phyloP scores from a whole-genome alignment of 202 grass and related monocot species.

The Saccharum hybrid region DNA sequence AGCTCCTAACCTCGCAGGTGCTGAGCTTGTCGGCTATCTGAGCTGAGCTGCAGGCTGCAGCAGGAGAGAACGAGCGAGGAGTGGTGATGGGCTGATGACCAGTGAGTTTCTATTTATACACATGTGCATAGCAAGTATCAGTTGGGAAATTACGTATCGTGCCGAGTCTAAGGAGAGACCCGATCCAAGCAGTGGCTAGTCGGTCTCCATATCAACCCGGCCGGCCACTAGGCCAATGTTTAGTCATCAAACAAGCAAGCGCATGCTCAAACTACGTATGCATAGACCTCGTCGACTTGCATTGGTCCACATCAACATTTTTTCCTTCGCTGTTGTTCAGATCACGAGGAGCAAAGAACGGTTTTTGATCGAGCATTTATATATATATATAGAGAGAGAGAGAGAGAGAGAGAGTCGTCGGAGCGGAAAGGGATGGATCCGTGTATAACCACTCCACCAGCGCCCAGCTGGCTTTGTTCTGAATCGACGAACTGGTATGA shows the following conservation, averaged over 20 bases:
- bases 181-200: conserved; percentile 4
- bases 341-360: background rate
- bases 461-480: no score
- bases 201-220: background rate
- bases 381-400: no score
- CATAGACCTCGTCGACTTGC: conserved; percentile 11
- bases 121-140: background rate
- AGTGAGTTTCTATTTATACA: conserved; percentile 24
- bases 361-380: background rate
- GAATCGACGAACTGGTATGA: no score
- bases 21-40: background rate
- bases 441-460: no score
- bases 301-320: background rate
- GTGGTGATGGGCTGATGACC: background rate
- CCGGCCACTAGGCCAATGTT: background rate
- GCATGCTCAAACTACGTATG: conserved; percentile 4
- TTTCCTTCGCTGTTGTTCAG: background rate
- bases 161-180: conserved; percentile 43
- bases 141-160: background rate
- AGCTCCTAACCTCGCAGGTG: background rate
- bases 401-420: no score
- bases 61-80: background rate
- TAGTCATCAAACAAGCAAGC: conserved; percentile 30
- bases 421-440: no score
- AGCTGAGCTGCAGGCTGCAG: background rate